Base-by-base conservation (phyloP, 306 rosid species). In the Vigna nakashimae region DNA sequence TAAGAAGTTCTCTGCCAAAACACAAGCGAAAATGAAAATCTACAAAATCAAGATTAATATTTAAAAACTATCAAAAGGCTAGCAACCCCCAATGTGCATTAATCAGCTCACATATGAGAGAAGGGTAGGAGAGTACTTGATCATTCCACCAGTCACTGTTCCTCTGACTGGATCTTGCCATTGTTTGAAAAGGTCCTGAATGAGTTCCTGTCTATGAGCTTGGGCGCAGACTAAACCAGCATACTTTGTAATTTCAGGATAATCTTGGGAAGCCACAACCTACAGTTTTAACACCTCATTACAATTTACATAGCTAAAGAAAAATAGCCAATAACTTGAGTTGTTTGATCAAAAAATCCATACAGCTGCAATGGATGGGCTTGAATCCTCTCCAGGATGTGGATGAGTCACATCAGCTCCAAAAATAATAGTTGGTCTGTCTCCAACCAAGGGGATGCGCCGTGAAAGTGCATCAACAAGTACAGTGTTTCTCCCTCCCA, bases 391-490 rank as follows among this genome's bases (percentile, higher is more conserved):
- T 50, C 99, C 99, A 24, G 99, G 99, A 69, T 91, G 99, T 36
- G 99, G 99, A 84, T 96, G 99, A 36, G 99, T 96, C 11, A 96
- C 99, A 83, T 96, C 99, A 74, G 99, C 99, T 51, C 99, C 99
- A 82, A 96, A 96, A 32, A 96, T 96, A 40, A 96, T 96, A 3
- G 99, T 96, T 6, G 99, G 99, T 9, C 93, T 84, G 68, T 96
- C 99, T 11, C 96, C 91, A 30, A 96, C 99, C 20, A 93, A 74
- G 4, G 99, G 99, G 65, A 96, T 96, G 48, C 94, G 93, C 17
- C 97, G 82, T 10, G 98, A 91, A 16, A 96, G 17, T 0, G 99
- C 99, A 89, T 96, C 99, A 36, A 89, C 91, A n/a, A 96, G 98
- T 2, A 96, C 99, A 0, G 98, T 96, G 58, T 96, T 96, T 76